Percentiles rank a stretch among this genome's conserved stretches.
Evolutionary conservation across 441 rosid species (phyloP).

Genomic region (Adansonia madagascariensis): DNA sequence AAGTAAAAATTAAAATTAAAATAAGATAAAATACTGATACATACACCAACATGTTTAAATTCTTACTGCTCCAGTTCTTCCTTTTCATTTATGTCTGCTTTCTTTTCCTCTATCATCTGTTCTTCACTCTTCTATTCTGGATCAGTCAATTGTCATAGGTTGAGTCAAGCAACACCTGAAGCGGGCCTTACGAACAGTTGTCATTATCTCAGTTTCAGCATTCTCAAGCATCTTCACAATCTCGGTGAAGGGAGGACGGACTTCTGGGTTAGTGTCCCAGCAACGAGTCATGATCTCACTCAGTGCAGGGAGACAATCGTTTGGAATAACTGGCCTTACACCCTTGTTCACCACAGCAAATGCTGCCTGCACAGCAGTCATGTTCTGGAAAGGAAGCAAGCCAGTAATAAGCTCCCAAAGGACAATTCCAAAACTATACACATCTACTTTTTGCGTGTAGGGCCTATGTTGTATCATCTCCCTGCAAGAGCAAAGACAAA

Average conservation of each 20-base stretch:
- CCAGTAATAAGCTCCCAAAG: constrained; percentile 97
- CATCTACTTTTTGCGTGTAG: constrained; percentile 63
- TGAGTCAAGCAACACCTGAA: constrained; percentile 92
- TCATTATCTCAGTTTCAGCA: constrained; percentile 82
- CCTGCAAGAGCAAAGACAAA: constrained; percentile 46
- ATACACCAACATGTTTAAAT: constrained; percentile 54
- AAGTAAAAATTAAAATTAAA: background rate
- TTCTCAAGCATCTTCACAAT: constrained; percentile 79
- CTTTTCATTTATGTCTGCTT: constrained; percentile 14
- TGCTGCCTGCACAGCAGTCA: constrained; percentile 97
- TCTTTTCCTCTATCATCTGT: constrained; percentile 31
- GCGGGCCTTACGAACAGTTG: constrained; percentile 90
- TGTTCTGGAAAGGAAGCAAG: constrained; percentile 84
- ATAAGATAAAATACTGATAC: constrained; percentile 34
- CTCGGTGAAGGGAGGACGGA: constrained; percentile 28
- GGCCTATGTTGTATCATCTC: constrained; percentile 49
- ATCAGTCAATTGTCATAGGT: constrained; percentile 86
- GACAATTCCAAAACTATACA: constrained; percentile 91
- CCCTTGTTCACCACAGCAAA: constrained; percentile 96
- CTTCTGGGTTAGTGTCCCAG: constrained; percentile 93
- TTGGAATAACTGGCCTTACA: constrained; percentile 79
- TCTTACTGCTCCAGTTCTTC: constrained; percentile 33
- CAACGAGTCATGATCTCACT: constrained; percentile 87
- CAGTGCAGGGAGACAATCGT: constrained; percentile 81
- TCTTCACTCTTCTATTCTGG: constrained; percentile 24